Conservation (phyloP, 176 grass and related monocot genomes). For the Saccharum spontaneum region DNA sequence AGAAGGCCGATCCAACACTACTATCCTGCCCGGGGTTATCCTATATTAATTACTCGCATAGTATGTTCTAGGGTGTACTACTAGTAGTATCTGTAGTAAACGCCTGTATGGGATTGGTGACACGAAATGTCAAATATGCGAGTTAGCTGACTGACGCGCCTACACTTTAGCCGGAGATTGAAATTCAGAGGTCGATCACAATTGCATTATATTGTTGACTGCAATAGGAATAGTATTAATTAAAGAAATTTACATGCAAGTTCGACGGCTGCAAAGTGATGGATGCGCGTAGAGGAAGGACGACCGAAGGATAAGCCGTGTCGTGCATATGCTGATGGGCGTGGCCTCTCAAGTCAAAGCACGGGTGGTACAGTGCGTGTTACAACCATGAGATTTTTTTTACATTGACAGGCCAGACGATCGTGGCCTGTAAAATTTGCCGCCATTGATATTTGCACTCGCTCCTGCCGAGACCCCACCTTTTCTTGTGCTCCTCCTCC, state of each 20-base stretch:
- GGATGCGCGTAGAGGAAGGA: not conserved
- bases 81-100: conserved; percentile 5
- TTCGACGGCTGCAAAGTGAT: not conserved
- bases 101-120: conserved; percentile 12
- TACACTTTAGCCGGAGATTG: not conserved
- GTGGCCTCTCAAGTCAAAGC: not conserved
- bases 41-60: not conserved
- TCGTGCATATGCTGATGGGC: not conserved
- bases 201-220: not conserved
- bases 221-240: not conserved
- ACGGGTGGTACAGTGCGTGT: not conserved
- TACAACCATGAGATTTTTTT: not conserved
- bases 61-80: not conserved
- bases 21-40: not conserved
- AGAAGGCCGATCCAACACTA: conserved; percentile 21
- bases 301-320: not conserved
- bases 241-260: not conserved
- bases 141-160: conserved; percentile 14
- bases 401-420: not conserved
- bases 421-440: not conserved
- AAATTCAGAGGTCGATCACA: not conserved
- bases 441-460: not conserved
- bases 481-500: not conserved
- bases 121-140: conserved; percentile 31
- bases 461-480: no score